phyloP scores from a whole-genome alignment of 306 rosid species.

The Lablab purpureus region DNA sequence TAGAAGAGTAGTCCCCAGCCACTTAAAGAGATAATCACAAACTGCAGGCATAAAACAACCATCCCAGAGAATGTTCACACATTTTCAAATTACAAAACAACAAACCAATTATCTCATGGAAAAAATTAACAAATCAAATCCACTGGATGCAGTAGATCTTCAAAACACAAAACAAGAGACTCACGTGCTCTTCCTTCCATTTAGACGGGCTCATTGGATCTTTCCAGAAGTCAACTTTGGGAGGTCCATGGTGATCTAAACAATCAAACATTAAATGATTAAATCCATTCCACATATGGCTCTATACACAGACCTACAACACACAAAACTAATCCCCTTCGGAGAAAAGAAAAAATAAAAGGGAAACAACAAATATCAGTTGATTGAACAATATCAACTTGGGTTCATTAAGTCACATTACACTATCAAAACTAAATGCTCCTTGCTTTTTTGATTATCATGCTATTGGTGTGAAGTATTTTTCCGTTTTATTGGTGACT shows the following conservation, averaged over 20 bases:
- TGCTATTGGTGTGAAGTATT: neutral
- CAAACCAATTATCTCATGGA: slow-evolving; percentile 11
- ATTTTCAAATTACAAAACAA: neutral
- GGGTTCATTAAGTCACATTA: slow-evolving; percentile 9
- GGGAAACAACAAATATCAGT: neutral
- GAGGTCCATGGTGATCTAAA: slow-evolving; percentile 89
- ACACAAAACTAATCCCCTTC: slow-evolving; percentile 22
- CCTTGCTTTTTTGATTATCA: neutral
- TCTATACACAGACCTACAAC: neutral
- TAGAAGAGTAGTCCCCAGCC: slow-evolving; percentile 86
- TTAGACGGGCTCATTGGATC: slow-evolving; percentile 93
- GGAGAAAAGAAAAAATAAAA: neutral
- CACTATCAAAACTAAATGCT: slow-evolving; percentile 26
- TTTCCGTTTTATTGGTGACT: neutral
- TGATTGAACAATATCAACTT: neutral
- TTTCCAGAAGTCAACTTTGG: slow-evolving; percentile 75
- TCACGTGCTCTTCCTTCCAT: slow-evolving; percentile 99
- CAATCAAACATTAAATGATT: slow-evolving; percentile 30
- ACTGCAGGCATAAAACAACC: slow-evolving; percentile 61
- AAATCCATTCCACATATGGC: slow-evolving; percentile 33
- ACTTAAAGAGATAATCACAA: slow-evolving; percentile 76
- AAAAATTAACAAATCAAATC: slow-evolving; percentile 18
- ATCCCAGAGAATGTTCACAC: slow-evolving; percentile 41
- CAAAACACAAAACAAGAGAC: slow-evolving; percentile 47
- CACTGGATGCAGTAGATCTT: slow-evolving; percentile 8